Conservation (phyloP, 352 stramenopile species). For the Phytopythium ostracodes region DNA sequence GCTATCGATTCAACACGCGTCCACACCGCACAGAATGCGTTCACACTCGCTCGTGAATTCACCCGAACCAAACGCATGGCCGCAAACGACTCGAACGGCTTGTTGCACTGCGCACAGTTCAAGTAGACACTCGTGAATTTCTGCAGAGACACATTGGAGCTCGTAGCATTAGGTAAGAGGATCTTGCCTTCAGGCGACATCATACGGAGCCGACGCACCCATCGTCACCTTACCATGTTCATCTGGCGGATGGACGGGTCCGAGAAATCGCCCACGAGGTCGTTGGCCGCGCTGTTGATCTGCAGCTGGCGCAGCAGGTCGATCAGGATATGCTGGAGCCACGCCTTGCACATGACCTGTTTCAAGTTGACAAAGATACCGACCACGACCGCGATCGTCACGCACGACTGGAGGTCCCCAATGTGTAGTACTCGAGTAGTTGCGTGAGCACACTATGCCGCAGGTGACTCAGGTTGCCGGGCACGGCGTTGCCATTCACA, state of each 20-base stretch:
- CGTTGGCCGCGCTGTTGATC: constrained; percentile 86
- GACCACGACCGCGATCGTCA: constrained; percentile 73
- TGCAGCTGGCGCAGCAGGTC: constrained; percentile 82
- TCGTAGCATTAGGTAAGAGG: too few species aligned
- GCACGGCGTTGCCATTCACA: constrained; percentile 70
- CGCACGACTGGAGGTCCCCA: constrained; percentile 83
- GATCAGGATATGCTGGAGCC: constrained; percentile 89
- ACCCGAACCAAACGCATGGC: too few species aligned
- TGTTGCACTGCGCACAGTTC: constrained; percentile 76
- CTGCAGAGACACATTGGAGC: too few species aligned
- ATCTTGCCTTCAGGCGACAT: too few species aligned
- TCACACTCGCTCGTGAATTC: too few species aligned
- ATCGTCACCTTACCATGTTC: constrained; percentile 89
- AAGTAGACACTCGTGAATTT: constrained; percentile 88
- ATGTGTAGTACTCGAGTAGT: constrained; percentile 82
- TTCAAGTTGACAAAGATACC: constrained; percentile 70
- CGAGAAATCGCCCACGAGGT: constrained; percentile 79
- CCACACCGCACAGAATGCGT: too few species aligned
- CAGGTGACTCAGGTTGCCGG: constrained; percentile 68
- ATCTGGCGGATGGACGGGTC: constrained; percentile 88
- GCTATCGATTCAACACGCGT: too few species aligned
- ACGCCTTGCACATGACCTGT: constrained; percentile 78
- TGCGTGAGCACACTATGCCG: constrained; percentile 78
- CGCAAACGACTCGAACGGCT: constrained; percentile 52
- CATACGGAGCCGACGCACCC: too few species aligned